Evolutionary conservation across 495 filamentous ascomycete species (phyloP), one percentile per base, ranked within the genome.

Genomic region (Trichoderma orchidacearum): DNA sequence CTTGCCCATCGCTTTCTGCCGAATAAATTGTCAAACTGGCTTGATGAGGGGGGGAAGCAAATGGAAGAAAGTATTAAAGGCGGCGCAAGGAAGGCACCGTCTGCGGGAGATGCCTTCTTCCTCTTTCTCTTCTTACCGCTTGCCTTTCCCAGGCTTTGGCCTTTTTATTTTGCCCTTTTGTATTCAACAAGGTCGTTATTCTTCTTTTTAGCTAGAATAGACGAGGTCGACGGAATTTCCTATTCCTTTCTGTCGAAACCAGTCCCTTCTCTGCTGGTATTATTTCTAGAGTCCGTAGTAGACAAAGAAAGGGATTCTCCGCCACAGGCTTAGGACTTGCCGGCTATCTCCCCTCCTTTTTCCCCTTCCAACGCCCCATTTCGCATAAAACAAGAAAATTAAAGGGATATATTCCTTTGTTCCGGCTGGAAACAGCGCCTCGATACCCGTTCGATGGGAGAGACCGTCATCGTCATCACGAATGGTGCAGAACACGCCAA

Each of bases 401-500:
- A 8, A 6, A 25, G 27, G 15, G 41, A 27, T 23, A 15, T 25
- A 18, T 3, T 11, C 9, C 27, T 17, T 23, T 48, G 18, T 48
- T 23, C 41, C 41, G 21, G 41, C 41, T 48, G 41, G 41, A 48
- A 48, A 48, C 53, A 55, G 23, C 32, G 15, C 28, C 29, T 31
- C 53, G 30, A 54, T 35, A 55, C 53, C 53, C 53, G 23, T 55
- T 55, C 53, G 53, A 55, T 55, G 53, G 53, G 53, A 55, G 53
- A 55, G 32, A 55, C 53, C 53, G 53, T 34, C 6, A 27, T 34
- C n/a, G 32, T 34, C 30, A 25, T 31, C 32, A 55, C 53, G 53
- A 55, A 55, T 55, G 53, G 53, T 55, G 53, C 53, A 55, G 11
- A 34, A 31, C 27, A 55, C 53, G 32, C 53, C 53, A 34, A 35